Evolutionary conservation across 2,329 filamentous ascomycete species (phyloP).

Genomic region (Colletotrichum sp.): DNA sequence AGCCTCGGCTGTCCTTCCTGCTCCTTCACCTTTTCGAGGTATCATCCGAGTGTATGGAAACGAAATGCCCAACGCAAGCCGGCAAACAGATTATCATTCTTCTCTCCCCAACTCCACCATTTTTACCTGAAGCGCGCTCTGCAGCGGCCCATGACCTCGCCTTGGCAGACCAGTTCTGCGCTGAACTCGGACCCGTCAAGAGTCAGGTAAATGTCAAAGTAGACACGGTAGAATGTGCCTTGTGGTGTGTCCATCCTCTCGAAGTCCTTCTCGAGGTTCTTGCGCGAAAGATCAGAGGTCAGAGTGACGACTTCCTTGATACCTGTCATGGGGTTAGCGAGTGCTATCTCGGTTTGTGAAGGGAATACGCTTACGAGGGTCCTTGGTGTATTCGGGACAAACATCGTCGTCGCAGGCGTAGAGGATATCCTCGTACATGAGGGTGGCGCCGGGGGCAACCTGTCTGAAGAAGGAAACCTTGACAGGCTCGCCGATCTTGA

Average conservation of each 20-base stretch:
- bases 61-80: conserved; percentile 12
- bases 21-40: conserved; percentile 23
- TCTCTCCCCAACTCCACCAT: not conserved
- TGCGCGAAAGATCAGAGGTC: conserved; percentile 94
- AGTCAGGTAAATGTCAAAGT: conserved; percentile 85
- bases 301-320: conserved; percentile 99
- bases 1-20: conserved; percentile 16
- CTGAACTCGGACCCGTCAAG: conserved; percentile 98
- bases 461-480: conserved; percentile 99
- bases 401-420: conserved; percentile 98
- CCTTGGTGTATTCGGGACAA: conserved; percentile 98
- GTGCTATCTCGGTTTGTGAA: not conserved
- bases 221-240: conserved; percentile 90
- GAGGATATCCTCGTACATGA: conserved; percentile 99
- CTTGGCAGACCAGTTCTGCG: conserved; percentile 97
- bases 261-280: conserved; percentile 99
- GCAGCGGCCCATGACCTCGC: conserved; percentile 98
- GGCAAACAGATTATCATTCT: conserved; percentile 8
- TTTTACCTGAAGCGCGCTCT: conserved; percentile 80
- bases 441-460: conserved; percentile 92
- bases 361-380: conserved; percentile 80
- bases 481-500: conserved; percentile 98
- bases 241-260: conserved; percentile 99
- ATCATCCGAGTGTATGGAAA: conserved; percentile 25
- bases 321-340: conserved; percentile 58